Percentiles rank a stretch among this genome's conserved stretches.
These are phyloP conservation scores for Arthrobotrys conoides DNA, from an alignment of 2,329 filamentous ascomycete species.

Conservation along the genomic window DNA sequence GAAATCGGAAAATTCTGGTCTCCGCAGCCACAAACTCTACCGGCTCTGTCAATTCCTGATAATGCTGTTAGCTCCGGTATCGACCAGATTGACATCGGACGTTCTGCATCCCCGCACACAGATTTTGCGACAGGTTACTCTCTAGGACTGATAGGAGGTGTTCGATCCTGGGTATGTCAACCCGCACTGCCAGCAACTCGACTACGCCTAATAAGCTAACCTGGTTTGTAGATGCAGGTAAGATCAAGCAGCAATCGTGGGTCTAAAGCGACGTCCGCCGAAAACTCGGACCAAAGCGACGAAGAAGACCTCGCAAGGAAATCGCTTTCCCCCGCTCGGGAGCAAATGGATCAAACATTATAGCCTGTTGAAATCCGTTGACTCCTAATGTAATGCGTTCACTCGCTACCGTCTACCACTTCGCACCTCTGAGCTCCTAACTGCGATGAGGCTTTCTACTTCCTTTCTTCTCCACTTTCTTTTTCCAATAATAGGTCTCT, in stretches of 20 bases:
- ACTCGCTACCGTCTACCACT: background rate
- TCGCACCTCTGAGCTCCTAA: background rate
- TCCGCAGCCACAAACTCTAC: conserved; percentile 49
- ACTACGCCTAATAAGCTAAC: background rate
- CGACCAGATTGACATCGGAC: conserved; percentile 50
- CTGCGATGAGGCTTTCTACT: conserved; percentile 7
- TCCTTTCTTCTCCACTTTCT: conserved; percentile 4
- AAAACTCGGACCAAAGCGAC: conserved; percentile 53
- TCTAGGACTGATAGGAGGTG: conserved; percentile 51
- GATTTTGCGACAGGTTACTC: conserved; percentile 57
- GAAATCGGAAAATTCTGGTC: conserved; percentile 73
- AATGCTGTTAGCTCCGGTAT: conserved; percentile 15
- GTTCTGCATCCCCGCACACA: conserved; percentile 48
- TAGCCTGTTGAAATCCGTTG: too few species aligned
- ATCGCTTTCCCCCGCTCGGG: conserved; percentile 12
- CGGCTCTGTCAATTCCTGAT: conserved; percentile 43
- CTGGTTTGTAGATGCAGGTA: conserved; percentile 45
- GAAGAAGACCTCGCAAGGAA: conserved; percentile 44
- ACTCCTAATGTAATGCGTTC: background rate
- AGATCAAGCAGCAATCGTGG: conserved; percentile 52
- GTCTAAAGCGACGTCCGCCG: conserved; percentile 50
- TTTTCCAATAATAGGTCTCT: background rate
- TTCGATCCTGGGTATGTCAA: conserved; percentile 47
- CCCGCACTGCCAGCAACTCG: background rate
- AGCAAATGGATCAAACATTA: conserved; percentile 18